These are phyloP conservation scores for Alternaria sp. DNA, from an alignment of 2,329 filamentous ascomycete species.

Conservation along the genomic window DNA sequence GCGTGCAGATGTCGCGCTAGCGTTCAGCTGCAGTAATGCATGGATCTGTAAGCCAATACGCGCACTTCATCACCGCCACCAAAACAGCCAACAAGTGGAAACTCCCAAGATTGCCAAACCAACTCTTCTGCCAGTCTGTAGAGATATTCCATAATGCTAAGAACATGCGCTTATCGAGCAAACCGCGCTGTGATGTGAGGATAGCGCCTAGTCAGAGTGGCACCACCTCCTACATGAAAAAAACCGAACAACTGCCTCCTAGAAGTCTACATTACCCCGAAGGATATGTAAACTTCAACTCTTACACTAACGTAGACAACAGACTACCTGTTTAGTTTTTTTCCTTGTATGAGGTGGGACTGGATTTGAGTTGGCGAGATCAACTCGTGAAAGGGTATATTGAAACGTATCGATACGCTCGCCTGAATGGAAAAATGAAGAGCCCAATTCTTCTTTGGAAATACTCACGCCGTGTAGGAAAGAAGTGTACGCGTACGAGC, in stretches of 20 bases:
- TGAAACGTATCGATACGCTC: background rate
- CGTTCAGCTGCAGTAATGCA: background rate
- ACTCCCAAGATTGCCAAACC: background rate
- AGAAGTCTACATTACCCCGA: background rate
- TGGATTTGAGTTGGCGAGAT: background rate
- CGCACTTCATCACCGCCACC: background rate
- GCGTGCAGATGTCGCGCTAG: background rate
- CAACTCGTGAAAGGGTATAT: conserved; percentile 6
- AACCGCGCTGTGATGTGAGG: background rate
- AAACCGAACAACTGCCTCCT: background rate
- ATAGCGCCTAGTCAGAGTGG: background rate
- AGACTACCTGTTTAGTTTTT: background rate
- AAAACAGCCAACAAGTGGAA: background rate
- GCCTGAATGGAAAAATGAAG: background rate
- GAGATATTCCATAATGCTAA: background rate
- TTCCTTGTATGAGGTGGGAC: background rate
- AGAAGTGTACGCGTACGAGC: background rate
- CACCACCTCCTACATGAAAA: background rate
- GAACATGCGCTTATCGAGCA: background rate
- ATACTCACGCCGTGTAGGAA: background rate
- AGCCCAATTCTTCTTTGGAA: background rate
- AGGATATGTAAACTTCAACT: background rate
- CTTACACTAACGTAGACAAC: background rate
- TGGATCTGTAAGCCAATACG: background rate
- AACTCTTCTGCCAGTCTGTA: background rate